A percentile compares a stretch with the other conserved stretches of the same genome.
Conservation (phyloP, 306 rosid genomes). For the Hippophae rhamnoides region DNA sequence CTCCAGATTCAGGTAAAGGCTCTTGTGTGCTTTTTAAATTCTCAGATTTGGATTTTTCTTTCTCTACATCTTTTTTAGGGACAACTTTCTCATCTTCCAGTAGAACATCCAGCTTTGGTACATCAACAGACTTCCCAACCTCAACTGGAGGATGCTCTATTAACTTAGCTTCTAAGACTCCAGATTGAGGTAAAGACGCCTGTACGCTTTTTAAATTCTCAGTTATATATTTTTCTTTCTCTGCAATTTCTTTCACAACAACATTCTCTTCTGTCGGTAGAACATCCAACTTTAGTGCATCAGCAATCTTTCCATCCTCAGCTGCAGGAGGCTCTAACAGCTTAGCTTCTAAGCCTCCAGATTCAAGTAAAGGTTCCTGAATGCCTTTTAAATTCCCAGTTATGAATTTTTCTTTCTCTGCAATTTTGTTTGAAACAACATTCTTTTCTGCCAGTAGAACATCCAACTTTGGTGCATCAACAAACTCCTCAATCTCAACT, state of each 20-base stretch:
- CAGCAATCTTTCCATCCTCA: not conserved
- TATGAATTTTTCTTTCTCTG: constrained; percentile 22
- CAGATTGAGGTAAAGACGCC: not conserved
- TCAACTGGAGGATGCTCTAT: not conserved
- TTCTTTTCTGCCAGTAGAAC: constrained; percentile 8
- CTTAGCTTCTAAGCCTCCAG: not conserved
- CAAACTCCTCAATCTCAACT: constrained; percentile 15
- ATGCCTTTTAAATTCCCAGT: not conserved
- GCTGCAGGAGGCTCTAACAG: not conserved
- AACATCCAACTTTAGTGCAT: not conserved
- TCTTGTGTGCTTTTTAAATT: not conserved
- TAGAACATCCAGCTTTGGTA: not conserved
- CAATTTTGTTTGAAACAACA: not conserved
- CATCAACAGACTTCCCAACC: not conserved
- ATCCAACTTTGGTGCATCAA: constrained; percentile 20
- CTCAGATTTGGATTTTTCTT: constrained; percentile 1
- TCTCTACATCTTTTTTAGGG: constrained; percentile 1
- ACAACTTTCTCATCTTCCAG: not conserved
- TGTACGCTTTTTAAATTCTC: not conserved
- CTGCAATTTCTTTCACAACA: not conserved
- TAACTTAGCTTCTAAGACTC: not conserved
- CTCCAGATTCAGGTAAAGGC: constrained; percentile 4
- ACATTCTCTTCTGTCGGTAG: not conserved
- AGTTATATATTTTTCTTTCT: not conserved
- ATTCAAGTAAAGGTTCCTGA: not conserved